phyloP scores from a whole-genome alignment of 2,329 filamentous ascomycete genomes.

The Botrytis hyacinthi region DNA sequence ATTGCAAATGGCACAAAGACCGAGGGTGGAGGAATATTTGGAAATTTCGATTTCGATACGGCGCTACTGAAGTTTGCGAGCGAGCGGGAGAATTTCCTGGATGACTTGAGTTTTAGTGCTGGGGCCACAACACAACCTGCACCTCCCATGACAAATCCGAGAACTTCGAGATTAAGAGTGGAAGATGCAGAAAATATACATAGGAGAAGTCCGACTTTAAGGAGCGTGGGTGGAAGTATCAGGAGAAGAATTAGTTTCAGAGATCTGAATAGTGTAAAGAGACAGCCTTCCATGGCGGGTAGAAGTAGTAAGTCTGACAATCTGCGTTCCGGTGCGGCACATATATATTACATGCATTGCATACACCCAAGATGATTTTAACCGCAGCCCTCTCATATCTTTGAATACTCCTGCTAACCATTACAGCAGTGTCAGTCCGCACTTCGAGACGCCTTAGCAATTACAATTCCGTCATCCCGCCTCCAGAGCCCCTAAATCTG shows the following conservation, averaged over 20 bases:
- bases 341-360: conserved; percentile 18
- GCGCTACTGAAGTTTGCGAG: conserved; percentile 91
- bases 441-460: conserved; percentile 89
- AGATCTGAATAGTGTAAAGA: conserved; percentile 93
- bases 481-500: conserved; percentile 83
- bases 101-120: conserved; percentile 85
- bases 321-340: background rate
- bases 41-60: conserved; percentile 88
- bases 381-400: background rate
- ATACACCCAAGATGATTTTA: conserved; percentile 19
- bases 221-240: conserved; percentile 73
- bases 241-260: conserved; percentile 87
- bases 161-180: conserved; percentile 76
- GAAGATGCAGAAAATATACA: conserved; percentile 57
- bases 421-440: conserved; percentile 60
- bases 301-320: conserved; percentile 64
- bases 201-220: conserved; percentile 46
- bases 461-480: conserved; percentile 97
- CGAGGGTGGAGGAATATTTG: conserved; percentile 39
- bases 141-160: conserved; percentile 72
- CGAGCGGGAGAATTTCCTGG: conserved; percentile 90
- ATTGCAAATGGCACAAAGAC: conserved; percentile 16
- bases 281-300: conserved; percentile 68
- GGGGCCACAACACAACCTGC: conserved; percentile 66
- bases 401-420: conserved; percentile 25